These are phyloP conservation scores for Mycena vulgaris DNA, from an alignment of 768 basidiomycete species.

Conservation along the genomic window DNA sequence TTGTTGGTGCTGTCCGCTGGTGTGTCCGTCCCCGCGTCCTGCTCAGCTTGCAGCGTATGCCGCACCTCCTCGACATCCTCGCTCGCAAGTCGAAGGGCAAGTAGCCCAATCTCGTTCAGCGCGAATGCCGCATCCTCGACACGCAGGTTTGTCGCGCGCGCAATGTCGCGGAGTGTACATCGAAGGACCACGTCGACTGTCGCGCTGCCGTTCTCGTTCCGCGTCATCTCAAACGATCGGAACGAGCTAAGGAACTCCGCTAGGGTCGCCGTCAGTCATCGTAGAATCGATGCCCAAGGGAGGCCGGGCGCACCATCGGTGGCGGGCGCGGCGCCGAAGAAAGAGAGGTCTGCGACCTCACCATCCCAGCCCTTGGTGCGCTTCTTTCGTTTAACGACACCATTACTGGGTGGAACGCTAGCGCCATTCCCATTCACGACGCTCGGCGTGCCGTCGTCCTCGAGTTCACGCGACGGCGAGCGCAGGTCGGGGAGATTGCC, in stretches of 20 bases:
- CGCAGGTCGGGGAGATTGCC: slow-evolving; percentile 62
- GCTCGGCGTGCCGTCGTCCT: slow-evolving; percentile 41
- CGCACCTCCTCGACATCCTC: slow-evolving; percentile 45
- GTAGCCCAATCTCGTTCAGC: slow-evolving; percentile 87
- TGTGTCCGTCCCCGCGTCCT: slow-evolving; percentile 40
- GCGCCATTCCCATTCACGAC: slow-evolving; percentile 35
- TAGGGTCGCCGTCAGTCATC: slow-evolving; percentile 40
- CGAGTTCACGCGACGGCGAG: slow-evolving; percentile 50
- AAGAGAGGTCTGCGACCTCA: slow-evolving; percentile 64
- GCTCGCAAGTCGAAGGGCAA: slow-evolving; percentile 60
- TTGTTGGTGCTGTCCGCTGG: slow-evolving; percentile 60
- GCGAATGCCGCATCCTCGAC: slow-evolving; percentile 92
- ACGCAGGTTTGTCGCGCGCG: slow-evolving; percentile 84
- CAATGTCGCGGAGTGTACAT: slow-evolving; percentile 85
- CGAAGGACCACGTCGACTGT: slow-evolving; percentile 76
- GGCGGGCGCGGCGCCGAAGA: slow-evolving; percentile 49
- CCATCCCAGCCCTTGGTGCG: slow-evolving; percentile 83
- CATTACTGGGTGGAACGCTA: slow-evolving; percentile 36
- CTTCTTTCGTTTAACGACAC: slow-evolving; percentile 56
- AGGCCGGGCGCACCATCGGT: slow-evolving; percentile 57
- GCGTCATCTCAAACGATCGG: slow-evolving; percentile 71
- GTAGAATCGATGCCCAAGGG: slow-evolving; percentile 1
- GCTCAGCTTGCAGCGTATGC: slow-evolving; percentile 26
- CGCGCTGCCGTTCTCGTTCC: slow-evolving; percentile 77
- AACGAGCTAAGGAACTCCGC: slow-evolving; percentile 68